These are phyloP conservation scores for Trichosporon sp. DNA, from an alignment of 1,284 basidiomycete species.

Conservation along the genomic window DNA sequence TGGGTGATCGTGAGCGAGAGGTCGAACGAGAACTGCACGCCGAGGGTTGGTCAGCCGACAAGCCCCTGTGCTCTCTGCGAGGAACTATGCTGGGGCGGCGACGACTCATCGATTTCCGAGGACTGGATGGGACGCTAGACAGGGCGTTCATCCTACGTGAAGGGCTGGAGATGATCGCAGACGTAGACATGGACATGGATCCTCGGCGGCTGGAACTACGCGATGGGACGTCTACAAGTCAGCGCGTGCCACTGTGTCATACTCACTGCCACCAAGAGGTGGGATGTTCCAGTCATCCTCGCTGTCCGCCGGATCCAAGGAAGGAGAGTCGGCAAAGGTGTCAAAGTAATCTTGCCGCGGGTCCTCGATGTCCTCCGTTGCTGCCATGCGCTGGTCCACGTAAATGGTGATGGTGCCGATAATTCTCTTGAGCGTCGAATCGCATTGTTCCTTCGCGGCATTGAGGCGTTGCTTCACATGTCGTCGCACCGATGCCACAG, in stretches of 20 bases:
- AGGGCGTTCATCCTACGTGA: conserved; percentile 28
- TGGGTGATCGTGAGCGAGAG: conserved; percentile 88
- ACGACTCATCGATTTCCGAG: conserved; percentile 30
- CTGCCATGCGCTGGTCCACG: conserved; percentile 70
- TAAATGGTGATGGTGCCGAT: conserved; percentile 88
- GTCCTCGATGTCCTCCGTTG: conserved; percentile 25
- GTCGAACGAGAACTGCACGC: conserved; percentile 87
- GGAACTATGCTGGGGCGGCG: conserved; percentile 40
- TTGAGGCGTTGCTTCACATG: conserved; percentile 91
- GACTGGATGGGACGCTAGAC: conserved; percentile 29
- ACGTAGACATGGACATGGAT: conserved; percentile 34
- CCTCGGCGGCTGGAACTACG: conserved; percentile 37
- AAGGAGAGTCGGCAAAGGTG: conserved; percentile 38
- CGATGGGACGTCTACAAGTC: conserved; percentile 22
- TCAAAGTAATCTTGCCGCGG: conserved; percentile 44
- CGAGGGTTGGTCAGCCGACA: conserved; percentile 47
- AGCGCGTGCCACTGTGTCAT: not conserved
- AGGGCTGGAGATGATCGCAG: conserved; percentile 28
- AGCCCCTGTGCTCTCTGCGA: conserved; percentile 20
- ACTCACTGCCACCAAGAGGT: conserved; percentile 15
- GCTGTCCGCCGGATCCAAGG: conserved; percentile 38
- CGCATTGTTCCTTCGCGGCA: conserved; percentile 90
- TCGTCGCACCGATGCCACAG: conserved; percentile 70
- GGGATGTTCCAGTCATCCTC: conserved; percentile 29
- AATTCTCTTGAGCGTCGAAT: conserved; percentile 87